phyloP scores from a whole-genome alignment of 495 filamentous ascomycete genomes.

The Durotheca rogersii region DNA sequence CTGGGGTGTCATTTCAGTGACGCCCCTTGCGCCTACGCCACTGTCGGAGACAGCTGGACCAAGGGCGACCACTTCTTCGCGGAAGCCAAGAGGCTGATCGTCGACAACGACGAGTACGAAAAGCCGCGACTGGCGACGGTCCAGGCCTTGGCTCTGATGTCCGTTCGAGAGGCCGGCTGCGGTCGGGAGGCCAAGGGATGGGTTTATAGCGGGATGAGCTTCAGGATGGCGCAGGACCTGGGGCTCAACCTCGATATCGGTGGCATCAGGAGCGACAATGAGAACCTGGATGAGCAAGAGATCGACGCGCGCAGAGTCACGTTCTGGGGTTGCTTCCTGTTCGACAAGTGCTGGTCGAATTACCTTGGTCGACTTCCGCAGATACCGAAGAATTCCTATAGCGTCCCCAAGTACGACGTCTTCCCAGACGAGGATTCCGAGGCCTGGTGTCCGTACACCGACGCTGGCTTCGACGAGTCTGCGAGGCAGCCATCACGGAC shows the following conservation, averaged over 20 bases:
- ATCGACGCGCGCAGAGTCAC: slow-evolving; percentile 87
- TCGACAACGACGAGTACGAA: slow-evolving; percentile 92
- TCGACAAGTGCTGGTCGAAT: slow-evolving; percentile 99
- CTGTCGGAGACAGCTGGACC: slow-evolving; percentile 72
- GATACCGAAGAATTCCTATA: slow-evolving; percentile 72
- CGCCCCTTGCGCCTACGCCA: slow-evolving; percentile 64
- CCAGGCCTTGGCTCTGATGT: slow-evolving; percentile 93
- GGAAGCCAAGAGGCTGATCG: slow-evolving; percentile 85
- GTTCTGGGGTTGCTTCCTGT: slow-evolving; percentile 98
- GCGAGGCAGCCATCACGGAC: slow-evolving; percentile 80
- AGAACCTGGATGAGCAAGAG: slow-evolving; percentile 74
- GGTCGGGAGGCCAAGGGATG: slow-evolving; percentile 93
- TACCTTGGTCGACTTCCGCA: slow-evolving; percentile 94
- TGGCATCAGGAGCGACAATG: slow-evolving; percentile 55
- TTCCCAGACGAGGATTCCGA: slow-evolving; percentile 86
- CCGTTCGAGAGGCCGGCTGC: slow-evolving; percentile 93
- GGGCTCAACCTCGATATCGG: slow-evolving; percentile 86
- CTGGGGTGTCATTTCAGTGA: slow-evolving; percentile 96
- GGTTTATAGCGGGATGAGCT: slow-evolving; percentile 98
- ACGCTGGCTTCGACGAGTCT: slow-evolving; percentile 68
- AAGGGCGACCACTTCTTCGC: slow-evolving; percentile 97
- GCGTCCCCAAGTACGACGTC: slow-evolving; percentile 85
- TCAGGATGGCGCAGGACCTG: slow-evolving; percentile 96
- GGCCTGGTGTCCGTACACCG: slow-evolving; percentile 85
- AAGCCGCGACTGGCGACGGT: slow-evolving; percentile 90